Conservation (phyloP, 140 eudicot genomes). For the Bidens hawaiensis region DNA sequence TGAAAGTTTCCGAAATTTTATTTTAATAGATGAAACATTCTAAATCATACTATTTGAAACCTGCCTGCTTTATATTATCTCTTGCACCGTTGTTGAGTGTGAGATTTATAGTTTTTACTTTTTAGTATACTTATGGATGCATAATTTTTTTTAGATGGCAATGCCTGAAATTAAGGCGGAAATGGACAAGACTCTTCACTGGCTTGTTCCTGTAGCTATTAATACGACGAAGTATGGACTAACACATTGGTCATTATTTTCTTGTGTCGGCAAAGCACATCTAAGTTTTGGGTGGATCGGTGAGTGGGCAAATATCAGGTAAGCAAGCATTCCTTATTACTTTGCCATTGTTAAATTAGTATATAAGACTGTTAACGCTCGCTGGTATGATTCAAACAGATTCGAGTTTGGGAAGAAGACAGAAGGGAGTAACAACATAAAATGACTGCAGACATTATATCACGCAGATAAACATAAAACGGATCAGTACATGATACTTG, state of each 20-base stretch:
- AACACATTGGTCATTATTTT: background rate
- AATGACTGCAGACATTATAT: slow-evolving; percentile 74
- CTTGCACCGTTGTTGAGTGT: too few species aligned
- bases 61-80: too few species aligned
- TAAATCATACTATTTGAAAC: background rate
- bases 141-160: slow-evolving; percentile 66
- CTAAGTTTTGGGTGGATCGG: background rate
- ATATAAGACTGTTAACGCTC: too few species aligned
- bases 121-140: too few species aligned
- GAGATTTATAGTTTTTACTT: too few species aligned
- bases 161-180: slow-evolving; percentile 78
- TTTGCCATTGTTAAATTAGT: too few species aligned
- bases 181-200: too few species aligned
- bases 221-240: background rate
- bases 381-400: slow-evolving; percentile 28
- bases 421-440: slow-evolving; percentile 32
- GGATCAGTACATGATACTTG: slow-evolving; percentile 64
- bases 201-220: background rate
- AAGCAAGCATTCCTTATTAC: background rate
- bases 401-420: slow-evolving; percentile 70
- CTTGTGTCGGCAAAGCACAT: background rate
- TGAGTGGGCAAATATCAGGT: background rate
- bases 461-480: slow-evolving; percentile 73
- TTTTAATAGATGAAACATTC: background rate
- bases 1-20: background rate